Conservation (phyloP, 805 yeast genomes). For the Priceomyces medius region DNA sequence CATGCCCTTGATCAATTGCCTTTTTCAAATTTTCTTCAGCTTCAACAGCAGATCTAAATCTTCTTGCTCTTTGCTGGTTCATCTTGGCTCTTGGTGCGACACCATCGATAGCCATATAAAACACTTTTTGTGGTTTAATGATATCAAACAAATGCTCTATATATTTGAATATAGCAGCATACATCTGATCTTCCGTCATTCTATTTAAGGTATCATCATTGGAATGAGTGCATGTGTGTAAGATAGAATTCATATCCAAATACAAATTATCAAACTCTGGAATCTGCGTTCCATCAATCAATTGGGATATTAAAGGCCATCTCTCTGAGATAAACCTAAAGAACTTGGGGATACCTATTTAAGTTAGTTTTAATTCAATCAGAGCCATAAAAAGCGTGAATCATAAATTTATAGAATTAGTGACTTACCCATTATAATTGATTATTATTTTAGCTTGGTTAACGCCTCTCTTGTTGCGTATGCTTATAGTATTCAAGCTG, state of each 20-base stretch:
- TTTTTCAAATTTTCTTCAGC: slow-evolving; percentile 77
- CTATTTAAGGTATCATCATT: slow-evolving; percentile 63
- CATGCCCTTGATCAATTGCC: slow-evolving; percentile 71
- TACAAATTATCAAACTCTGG: slow-evolving; percentile 95
- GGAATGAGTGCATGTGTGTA: slow-evolving; percentile 90
- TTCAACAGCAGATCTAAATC: slow-evolving; percentile 88
- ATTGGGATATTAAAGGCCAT: slow-evolving; percentile 95
- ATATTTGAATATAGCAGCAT: slow-evolving; percentile 86
- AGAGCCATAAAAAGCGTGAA: not conserved
- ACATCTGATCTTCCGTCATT: slow-evolving; percentile 87
- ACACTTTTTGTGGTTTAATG: slow-evolving; percentile 80
- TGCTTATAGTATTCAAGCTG: not conserved
- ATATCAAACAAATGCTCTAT: slow-evolving; percentile 90
- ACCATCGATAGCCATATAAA: slow-evolving; percentile 97
- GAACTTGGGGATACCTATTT: slow-evolving; percentile 88
- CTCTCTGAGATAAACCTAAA: slow-evolving; percentile 96
- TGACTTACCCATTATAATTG: slow-evolving; percentile 6
- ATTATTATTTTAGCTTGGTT: not conserved
- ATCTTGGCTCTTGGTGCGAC: slow-evolving; percentile 98
- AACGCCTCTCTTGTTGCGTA: not conserved
- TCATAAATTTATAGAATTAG: not conserved
- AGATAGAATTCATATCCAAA: slow-evolving; percentile 95
- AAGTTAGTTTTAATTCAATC: slow-evolving; percentile 7
- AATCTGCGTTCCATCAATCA: slow-evolving; percentile 68
- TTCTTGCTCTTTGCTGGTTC: slow-evolving; percentile 94